These are phyloP conservation scores for Rhypophila decipiens DNA, from an alignment of 495 filamentous ascomycete species.

Conservation along the genomic window DNA sequence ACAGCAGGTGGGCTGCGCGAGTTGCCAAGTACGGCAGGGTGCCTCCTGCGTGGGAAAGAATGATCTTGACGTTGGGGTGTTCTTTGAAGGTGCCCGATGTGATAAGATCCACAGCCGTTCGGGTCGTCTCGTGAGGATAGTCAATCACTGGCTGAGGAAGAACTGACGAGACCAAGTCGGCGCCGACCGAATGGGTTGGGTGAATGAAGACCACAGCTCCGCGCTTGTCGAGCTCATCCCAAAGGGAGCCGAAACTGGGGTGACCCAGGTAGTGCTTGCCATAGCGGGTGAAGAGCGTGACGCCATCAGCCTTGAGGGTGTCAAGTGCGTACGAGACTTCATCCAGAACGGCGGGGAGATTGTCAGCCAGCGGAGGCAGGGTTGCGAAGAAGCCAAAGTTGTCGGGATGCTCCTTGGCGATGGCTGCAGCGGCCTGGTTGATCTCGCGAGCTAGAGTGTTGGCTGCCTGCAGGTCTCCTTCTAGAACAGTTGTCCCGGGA, in stretches of 20 bases:
- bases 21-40: conserved; percentile 37
- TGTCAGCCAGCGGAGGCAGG: conserved; percentile 30
- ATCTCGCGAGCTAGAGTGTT: too few relatives aligned
- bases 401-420: conserved; percentile 1
- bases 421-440: neutral
- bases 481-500: too few relatives aligned
- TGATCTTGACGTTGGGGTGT: conserved; percentile 39
- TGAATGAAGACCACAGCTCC: conserved; percentile 43
- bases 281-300: conserved; percentile 45
- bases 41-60: conserved; percentile 49
- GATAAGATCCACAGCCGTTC: conserved; percentile 39
- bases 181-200: conserved; percentile 38
- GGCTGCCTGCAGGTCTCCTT: too few relatives aligned
- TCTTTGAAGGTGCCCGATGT: conserved; percentile 15
- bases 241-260: conserved; percentile 31
- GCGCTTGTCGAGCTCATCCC: conserved; percentile 37
- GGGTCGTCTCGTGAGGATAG: conserved; percentile 46
- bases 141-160: conserved; percentile 44
- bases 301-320: conserved; percentile 40
- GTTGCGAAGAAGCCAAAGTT: conserved; percentile 34
- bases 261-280: conserved; percentile 44
- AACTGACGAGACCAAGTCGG: conserved; percentile 21
- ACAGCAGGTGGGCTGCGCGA: conserved; percentile 2
- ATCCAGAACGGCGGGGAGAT: conserved; percentile 13
- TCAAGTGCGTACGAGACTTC: conserved; percentile 41